Percentiles rank a stretch among this genome's conserved stretches.
These are phyloP conservation scores for Eucalyptus grandis DNA, from an alignment of 345 rosid genomes.

Conservation along the genomic window DNA sequence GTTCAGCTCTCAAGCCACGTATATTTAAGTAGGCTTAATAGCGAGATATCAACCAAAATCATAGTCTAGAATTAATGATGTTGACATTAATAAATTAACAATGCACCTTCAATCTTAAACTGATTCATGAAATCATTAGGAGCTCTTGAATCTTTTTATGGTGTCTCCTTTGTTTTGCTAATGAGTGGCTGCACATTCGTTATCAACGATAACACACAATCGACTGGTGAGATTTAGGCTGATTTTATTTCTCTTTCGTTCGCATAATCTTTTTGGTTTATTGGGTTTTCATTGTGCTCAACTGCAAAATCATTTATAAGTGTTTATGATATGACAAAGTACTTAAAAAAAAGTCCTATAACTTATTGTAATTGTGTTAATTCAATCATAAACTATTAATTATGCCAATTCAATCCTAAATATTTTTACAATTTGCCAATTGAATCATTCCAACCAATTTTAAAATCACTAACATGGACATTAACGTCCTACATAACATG, in stretches of 20 bases:
- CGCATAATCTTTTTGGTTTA: not conserved
- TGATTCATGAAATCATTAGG: not conserved
- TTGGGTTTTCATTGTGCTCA: not conserved
- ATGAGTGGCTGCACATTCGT: not conserved
- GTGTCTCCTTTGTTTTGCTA: not conserved
- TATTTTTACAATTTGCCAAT: not conserved
- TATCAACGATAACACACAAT: not conserved
- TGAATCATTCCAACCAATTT: not conserved
- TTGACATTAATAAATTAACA: not conserved
- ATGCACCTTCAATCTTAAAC: not conserved
- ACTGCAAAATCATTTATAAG: not conserved
- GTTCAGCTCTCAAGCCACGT: not conserved
- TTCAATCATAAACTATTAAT: not conserved
- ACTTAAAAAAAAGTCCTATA: not conserved
- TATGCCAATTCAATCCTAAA: fast-evolving
- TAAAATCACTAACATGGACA: not conserved
- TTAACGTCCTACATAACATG: not conserved
- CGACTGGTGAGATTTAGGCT: not conserved
- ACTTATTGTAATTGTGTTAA: not conserved
- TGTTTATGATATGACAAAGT: not conserved
- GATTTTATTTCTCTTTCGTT: not conserved
- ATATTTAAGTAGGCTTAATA: not conserved
- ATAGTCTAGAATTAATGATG: not conserved
- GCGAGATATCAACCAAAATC: not conserved
- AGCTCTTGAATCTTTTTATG: not conserved